Base-by-base conservation (phyloP, 1,284 basidiomycete genomes). In the Porphyrellus sp. region DNA sequence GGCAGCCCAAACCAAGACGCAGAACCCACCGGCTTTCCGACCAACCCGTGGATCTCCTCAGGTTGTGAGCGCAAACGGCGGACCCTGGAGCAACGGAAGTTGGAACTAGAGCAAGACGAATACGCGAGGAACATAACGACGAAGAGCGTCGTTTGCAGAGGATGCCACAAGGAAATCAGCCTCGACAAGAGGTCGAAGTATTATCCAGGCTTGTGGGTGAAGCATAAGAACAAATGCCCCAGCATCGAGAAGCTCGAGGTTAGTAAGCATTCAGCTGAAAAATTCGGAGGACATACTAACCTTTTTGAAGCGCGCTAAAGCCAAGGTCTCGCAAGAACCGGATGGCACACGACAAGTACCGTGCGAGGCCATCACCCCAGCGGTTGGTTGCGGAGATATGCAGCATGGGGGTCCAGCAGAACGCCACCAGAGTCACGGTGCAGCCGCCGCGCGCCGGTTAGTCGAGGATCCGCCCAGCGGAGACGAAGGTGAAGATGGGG, bases 141-240 rank as follows among this genome's bases (percentile, higher is more conserved):
- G 15, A 69, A 58, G 30, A 70, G 63, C 28, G 69, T 68, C 1
- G 44, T 54, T 1, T 68, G 66, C 23, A 41, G 31, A 8, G 66
- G 65, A 33, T 68, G 66, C 33, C 11, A 45, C 24, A 71, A 42
- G 51, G 55, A 52, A 27, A 68, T 68, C 33, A 71, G 69, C 41
- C 67, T 68, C 13, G 69, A 68, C 39, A 71, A 70, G 47, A 43
- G 66, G 42, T 71, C 69, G 1, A 44, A 56, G 34, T 71, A 71
- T 51, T 71, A 71, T 23, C 68, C 66, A 24, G 66, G 66, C 6
- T n/a, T 68, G 4, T 68, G 66, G 66, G 33, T 44, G 43, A 68
- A 68, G 51, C 66, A 68, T 34, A 59, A 39, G 34, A 20, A 50
- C 3, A 68, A 68, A 53, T 68, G 69, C 37, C 57, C 52, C 24